A percentile compares a stretch with the other conserved stretches of the same genome.
These are phyloP conservation scores for Ophiorrhiza pumila DNA, from an alignment of 257 asterid species.

Conservation along the genomic window DNA sequence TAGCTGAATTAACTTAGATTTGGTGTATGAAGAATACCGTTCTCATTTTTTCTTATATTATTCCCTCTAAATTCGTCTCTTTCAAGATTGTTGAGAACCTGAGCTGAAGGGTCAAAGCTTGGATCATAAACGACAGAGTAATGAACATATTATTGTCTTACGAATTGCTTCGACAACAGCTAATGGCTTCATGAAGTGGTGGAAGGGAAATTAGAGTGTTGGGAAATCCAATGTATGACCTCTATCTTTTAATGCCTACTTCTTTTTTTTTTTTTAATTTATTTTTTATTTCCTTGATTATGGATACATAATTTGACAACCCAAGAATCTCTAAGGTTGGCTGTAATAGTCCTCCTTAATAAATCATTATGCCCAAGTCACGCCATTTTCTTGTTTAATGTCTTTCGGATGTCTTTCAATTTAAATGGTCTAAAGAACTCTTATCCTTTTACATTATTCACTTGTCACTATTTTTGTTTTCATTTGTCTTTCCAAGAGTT, in stretches of 20 bases:
- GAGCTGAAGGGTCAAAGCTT: not conserved
- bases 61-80: not conserved
- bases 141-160: not conserved
- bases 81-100: not conserved
- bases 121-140: not conserved
- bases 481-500: not conserved
- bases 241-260: not conserved
- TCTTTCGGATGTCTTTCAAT: not conserved
- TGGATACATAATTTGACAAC: not conserved
- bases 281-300: not conserved
- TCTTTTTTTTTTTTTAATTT: too few species aligned
- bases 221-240: not conserved
- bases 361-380: not conserved
- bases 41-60: not conserved
- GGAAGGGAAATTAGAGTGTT: not conserved
- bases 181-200: constrained; percentile 5
- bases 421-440: not conserved
- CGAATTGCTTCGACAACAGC: constrained; percentile 7
- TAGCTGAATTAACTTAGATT: not conserved
- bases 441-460: not conserved
- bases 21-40: not conserved
- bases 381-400: too few species aligned
- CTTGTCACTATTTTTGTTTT: not conserved
- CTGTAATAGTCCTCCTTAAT: not conserved
- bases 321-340: not conserved